Percentiles rank a stretch among this genome's conserved stretches.
phyloP scores from a whole-genome alignment of 495 filamentous ascomycete genomes.

The Haplographium delicatum region DNA sequence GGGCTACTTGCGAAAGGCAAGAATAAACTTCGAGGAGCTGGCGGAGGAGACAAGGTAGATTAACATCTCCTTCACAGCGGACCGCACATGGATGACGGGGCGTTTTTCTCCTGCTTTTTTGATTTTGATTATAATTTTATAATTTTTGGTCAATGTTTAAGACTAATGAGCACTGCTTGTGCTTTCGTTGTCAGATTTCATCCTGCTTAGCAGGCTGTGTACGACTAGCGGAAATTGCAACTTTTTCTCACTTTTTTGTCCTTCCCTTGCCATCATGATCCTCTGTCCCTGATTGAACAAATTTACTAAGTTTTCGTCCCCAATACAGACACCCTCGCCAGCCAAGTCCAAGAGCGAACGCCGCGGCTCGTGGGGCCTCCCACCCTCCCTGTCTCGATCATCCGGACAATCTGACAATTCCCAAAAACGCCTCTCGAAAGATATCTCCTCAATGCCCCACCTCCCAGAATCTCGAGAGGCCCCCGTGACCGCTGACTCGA shows the following conservation, averaged over 20 bases:
- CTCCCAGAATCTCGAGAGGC: neutral
- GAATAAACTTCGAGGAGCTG: slow-evolving; percentile 65
- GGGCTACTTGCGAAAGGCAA: slow-evolving; percentile 82
- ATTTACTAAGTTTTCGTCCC: slow-evolving; percentile 23
- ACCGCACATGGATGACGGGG: slow-evolving; percentile 22
- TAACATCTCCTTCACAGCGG: slow-evolving; percentile 43
- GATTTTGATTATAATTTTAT: slow-evolving; percentile 17
- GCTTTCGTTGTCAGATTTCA: slow-evolving; percentile 22
- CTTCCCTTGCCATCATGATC: slow-evolving; percentile 9
- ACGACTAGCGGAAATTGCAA: slow-evolving; percentile 26
- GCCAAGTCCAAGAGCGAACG: slow-evolving; percentile 24
- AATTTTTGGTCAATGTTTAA: slow-evolving; percentile 23
- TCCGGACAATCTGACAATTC: slow-evolving; percentile 18
- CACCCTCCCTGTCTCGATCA: slow-evolving; percentile 16
- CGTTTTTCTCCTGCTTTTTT: slow-evolving; percentile 29
- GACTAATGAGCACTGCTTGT: slow-evolving; percentile 31
- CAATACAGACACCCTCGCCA: slow-evolving; percentile 18
- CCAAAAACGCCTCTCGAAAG: slow-evolving; percentile 5
- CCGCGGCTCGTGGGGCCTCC: slow-evolving; percentile 30
- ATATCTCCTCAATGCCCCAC: slow-evolving; percentile 1
- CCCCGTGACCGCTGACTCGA: neutral
- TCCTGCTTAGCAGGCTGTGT: slow-evolving; percentile 28
- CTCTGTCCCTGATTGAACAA: slow-evolving; percentile 12
- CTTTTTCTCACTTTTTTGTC: slow-evolving; percentile 18
- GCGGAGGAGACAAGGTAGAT: slow-evolving; percentile 81